Percentiles rank a stretch among this genome's conserved stretches.
Conservation (phyloP, 768 basidiomycete species). For the Neoboletus magnificus region DNA sequence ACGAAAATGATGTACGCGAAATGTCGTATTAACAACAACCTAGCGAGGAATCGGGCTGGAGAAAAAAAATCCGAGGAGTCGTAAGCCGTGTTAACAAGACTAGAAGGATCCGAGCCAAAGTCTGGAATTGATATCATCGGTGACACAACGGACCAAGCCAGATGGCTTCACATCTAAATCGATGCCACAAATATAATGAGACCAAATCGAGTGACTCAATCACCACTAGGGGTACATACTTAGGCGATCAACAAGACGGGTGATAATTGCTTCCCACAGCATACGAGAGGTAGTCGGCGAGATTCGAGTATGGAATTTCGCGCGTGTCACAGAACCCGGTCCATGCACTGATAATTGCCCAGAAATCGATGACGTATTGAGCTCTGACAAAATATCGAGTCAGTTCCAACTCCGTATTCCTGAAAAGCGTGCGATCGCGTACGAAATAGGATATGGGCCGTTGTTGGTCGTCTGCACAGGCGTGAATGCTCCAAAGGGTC, state of each 20-base stretch:
- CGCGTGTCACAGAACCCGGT: conserved; percentile 21
- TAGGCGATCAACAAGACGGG: conserved; percentile 8
- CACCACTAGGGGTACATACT: too few relatives aligned
- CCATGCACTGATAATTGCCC: conserved; percentile 23
- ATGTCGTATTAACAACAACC: too few relatives aligned
- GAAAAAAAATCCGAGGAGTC: too few relatives aligned
- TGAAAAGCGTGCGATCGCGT: background rate
- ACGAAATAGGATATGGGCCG: conserved; percentile 19
- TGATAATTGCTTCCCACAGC: conserved; percentile 15
- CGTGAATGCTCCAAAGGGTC: conserved; percentile 1
- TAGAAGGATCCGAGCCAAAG: too few relatives aligned
- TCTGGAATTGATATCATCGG: too few relatives aligned
- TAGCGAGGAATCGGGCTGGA: too few relatives aligned
- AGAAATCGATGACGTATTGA: conserved; percentile 22
- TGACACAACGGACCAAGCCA: too few relatives aligned
- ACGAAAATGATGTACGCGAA: too few relatives aligned
- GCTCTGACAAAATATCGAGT: conserved; percentile 1
- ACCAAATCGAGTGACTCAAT: too few relatives aligned
- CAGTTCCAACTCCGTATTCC: background rate
- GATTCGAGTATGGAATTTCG: conserved; percentile 21
- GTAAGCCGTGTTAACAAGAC: too few relatives aligned
- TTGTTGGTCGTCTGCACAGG: conserved; percentile 6
- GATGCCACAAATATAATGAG: too few relatives aligned
- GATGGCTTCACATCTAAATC: too few relatives aligned
- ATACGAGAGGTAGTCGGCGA: conserved; percentile 23